Evolutionary conservation across 805 yeast genomes (phyloP), one percentile per base, ranked within the genome.

Genomic region (Dipodascus albidus): DNA sequence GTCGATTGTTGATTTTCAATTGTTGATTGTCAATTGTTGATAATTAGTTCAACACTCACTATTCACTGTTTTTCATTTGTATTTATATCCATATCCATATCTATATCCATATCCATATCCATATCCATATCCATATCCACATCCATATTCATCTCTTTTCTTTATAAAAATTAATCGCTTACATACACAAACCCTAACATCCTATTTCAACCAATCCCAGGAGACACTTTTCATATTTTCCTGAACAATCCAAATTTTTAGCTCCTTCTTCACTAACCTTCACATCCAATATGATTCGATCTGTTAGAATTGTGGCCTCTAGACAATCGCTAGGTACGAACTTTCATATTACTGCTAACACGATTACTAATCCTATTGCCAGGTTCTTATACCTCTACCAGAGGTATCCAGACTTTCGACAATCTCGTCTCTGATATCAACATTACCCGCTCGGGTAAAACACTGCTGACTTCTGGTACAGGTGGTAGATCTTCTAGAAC

Each of bases 401-500:
- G 67, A 42, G 52, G 59, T 33, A 61, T 67, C 52, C 70, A 71
- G 58, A 65, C 71, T 20, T 63, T 69, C 50, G 70, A 67, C 51
- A 63, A 62, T 53, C 59, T 75, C 50, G 72, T 71, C 55, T 74
- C 79, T 54, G 93, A 87, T 68, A 70, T 70, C 49, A 67, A 70
- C 59, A 80, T 87, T 68, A 83, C 91, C 53, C 76, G 80, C 59
- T 74, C 76, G 52, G 96, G 96, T 23, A 85, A 87, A 64, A 83
- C 88, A 48, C 75, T 81, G 60, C 67, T 84, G 48, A 68, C 85
- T n/a, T 73, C 75, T 35, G 96, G 96, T 56, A 70, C 78, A 50
- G 93, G 95, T 49, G 95, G 95, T 27, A 66, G 75, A 55, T 83
- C 91, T 2, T 85, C 95, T 24, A 78, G 95, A 72, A 82, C 91